Base-by-base conservation (phyloP, 2,329 filamentous ascomycete species). In the Cordyceps tenuipes region DNA sequence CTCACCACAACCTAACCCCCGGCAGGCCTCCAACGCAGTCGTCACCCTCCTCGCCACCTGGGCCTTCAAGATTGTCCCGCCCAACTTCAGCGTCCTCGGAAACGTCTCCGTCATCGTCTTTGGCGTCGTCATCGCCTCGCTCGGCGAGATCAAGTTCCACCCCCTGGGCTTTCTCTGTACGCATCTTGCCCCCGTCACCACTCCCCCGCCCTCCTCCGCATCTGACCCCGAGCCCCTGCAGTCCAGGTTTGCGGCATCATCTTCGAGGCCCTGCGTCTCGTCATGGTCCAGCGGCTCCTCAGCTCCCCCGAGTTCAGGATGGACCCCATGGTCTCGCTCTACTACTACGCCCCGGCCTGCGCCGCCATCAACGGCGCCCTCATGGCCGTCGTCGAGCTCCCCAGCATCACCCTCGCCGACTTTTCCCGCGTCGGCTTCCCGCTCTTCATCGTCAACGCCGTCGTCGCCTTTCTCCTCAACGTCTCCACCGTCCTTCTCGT, bases 81-180 rank as follows among this genome's bases (percentile, higher is more conserved):
- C 91, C 56, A 95, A 92, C 77, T 72, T 95, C 67, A 93, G 87
- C 78, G 88, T 91, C 51, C 87, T 99, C 68, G 83, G 90, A 71
- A 99, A 99, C 72, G 92, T 99, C 63, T 93, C 90, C 43, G 82
- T 94, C 72, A 99, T 99, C 68, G 94, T 97, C 56, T 75, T 97
- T 57, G 94, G 94, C 80, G 92, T 97, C 67, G 79, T 97, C 66
- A 90, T 99, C 70, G 94, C 94, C 54, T 96, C 93, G 1, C 84
- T 96, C 64, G 94, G 94, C 69, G 94, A 99, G 79, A 95, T 99
- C 75, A 87, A 92, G 72, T 99, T 99, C 71, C 88, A 90, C 69
- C 79, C 89, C 74, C 80, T 84, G 65, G 90, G 90, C 63, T 89
- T 94, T 76, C 72, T 92, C 64, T 91, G 85, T 59, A 59, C 36